phyloP scores from a whole-genome alignment of 2,329 filamentous ascomycete species.

The Fusarium sp. region DNA sequence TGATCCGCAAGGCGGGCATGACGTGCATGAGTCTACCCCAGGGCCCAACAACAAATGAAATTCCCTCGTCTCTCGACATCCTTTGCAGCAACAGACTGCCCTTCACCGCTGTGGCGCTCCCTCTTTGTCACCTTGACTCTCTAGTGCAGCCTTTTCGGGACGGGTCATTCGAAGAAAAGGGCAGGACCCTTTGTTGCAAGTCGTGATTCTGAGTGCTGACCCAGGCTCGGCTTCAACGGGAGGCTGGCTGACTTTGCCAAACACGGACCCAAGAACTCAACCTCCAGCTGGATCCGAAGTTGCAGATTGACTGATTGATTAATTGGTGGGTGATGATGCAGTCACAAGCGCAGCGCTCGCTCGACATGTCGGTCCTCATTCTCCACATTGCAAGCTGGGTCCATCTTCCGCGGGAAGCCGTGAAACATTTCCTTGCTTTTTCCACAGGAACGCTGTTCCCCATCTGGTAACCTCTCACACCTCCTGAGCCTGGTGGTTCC shows the following conservation, averaged over 20 bases:
- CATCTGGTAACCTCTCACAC: conserved; percentile 5
- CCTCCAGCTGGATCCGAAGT: background rate
- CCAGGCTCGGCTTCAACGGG: background rate
- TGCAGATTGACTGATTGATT: background rate
- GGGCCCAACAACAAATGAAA: conserved; percentile 27
- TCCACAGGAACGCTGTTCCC: conserved; percentile 19
- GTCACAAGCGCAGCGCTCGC: conserved; percentile 1
- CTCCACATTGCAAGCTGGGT: conserved; percentile 10
- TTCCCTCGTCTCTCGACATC: conserved; percentile 1
- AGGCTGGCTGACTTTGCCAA: conserved; percentile 6
- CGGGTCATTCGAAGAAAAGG: background rate
- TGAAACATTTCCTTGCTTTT: conserved; percentile 30
- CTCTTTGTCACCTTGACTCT: background rate
- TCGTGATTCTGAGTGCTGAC: background rate
- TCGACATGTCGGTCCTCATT: conserved; percentile 1
- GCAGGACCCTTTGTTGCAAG: background rate
- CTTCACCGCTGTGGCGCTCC: conserved; percentile 9
- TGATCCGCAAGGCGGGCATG: conserved; percentile 38
- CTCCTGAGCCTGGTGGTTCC: background rate
- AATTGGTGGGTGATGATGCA: background rate
- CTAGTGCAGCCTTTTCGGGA: background rate
- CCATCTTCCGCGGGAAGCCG: conserved; percentile 4
- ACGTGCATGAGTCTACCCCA: conserved; percentile 34
- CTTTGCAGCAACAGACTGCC: background rate
- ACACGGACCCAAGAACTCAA: background rate